Conservation (phyloP, 2,329 filamentous ascomycete species). For the Truncatella angustata region DNA sequence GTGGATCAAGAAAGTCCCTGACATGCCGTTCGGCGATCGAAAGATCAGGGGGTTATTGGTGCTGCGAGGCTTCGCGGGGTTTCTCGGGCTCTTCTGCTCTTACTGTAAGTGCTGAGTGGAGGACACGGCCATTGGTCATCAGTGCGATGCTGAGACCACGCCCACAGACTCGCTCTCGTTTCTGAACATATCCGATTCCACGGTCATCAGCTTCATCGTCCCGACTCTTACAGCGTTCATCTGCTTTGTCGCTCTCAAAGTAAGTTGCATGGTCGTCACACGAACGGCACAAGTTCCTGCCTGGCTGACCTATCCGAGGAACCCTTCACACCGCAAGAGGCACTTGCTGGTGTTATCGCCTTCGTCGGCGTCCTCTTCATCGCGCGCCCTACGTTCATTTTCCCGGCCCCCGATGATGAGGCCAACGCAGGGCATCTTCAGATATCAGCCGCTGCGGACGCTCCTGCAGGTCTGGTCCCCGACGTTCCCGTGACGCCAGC, state of each 20-base stretch:
- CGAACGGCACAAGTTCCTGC: not conserved
- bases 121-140: too few species aligned
- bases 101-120: slow-evolving; percentile 34
- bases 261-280: slow-evolving; percentile 13
- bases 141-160: too few species aligned
- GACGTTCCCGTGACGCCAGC: slow-evolving; percentile 44
- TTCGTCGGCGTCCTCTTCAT: slow-evolving; percentile 74
- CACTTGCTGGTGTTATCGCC: slow-evolving; percentile 66
- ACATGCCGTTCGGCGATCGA: slow-evolving; percentile 66
- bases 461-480: slow-evolving; percentile 15
- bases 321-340: slow-evolving; percentile 69
- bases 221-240: slow-evolving; percentile 67
- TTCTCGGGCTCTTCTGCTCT: slow-evolving; percentile 63
- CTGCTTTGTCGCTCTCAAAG: slow-evolving; percentile 54
- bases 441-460: not conserved
- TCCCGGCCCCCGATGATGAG: slow-evolving; percentile 38
- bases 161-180: slow-evolving; percentile 57
- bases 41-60: slow-evolving; percentile 62
- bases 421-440: not conserved
- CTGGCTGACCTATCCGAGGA: slow-evolving; percentile 49
- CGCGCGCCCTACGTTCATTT: slow-evolving; percentile 63
- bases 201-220: slow-evolving; percentile 75
- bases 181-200: slow-evolving; percentile 74
- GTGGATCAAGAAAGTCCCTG: slow-evolving; percentile 44
- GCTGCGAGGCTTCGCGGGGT: slow-evolving; percentile 61